These are phyloP conservation scores for Phoenix roebelenii DNA, from an alignment of 176 grass and related monocot species.

Conservation along the genomic window DNA sequence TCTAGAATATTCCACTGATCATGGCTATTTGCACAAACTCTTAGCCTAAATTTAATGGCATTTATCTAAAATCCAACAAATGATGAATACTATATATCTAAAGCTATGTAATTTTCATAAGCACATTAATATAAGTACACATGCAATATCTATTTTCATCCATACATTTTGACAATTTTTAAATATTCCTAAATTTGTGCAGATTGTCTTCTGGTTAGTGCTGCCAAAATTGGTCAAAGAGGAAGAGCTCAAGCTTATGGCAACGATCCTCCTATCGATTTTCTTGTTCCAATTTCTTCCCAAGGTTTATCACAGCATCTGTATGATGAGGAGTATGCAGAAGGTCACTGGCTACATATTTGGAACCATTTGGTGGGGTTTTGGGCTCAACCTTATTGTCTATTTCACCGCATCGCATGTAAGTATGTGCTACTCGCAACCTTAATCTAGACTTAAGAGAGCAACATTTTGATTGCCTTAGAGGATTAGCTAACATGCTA, in stretches of 20 bases:
- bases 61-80: too few relatives aligned
- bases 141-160: too few relatives aligned
- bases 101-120: too few relatives aligned
- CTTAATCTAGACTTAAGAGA: too few relatives aligned
- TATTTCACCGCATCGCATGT: constrained; percentile 98
- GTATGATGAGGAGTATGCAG: constrained; percentile 94
- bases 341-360: constrained; percentile 98
- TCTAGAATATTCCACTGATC: too few relatives aligned
- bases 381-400: constrained; percentile 78
- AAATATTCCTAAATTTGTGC: constrained; percentile 19
- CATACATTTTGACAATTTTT: too few relatives aligned
- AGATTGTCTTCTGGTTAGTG: constrained; percentile 76
- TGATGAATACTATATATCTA: too few relatives aligned
- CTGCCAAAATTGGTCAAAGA: constrained; percentile 68
- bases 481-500: too few relatives aligned
- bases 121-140: too few relatives aligned
- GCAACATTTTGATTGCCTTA: too few relatives aligned
- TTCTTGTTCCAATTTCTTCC: constrained; percentile 88
- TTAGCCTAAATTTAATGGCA: too few relatives aligned
- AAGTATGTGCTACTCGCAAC: not conserved
- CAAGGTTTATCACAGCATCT: constrained; percentile 83
- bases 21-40: too few relatives aligned
- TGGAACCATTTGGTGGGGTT: constrained; percentile 96
- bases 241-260: constrained; percentile 61
- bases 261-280: constrained; percentile 56